Conservation (phyloP, 148 eudicot genomes). For the Mesembryanthemum crystallinum region DNA sequence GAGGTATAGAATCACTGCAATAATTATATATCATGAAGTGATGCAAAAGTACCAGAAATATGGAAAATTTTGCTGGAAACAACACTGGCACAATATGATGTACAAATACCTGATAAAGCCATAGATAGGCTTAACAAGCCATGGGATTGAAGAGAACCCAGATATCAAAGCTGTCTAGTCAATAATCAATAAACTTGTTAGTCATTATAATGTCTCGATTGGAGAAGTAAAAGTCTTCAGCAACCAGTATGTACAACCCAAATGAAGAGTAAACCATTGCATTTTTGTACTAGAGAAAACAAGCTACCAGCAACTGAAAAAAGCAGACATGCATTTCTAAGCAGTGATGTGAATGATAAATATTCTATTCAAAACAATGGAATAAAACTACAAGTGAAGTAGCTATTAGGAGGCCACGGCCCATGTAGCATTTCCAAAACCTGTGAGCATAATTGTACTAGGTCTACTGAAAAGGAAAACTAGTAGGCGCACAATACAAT, state of each 20-base stretch:
- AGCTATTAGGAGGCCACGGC: too few relatives aligned
- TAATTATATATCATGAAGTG: conserved; percentile 1
- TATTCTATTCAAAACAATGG: not conserved
- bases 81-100: not conserved
- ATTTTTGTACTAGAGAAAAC: not conserved
- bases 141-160: conserved; percentile 89
- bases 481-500: too few relatives aligned
- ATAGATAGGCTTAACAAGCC: conserved; percentile 97
- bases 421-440: too few relatives aligned
- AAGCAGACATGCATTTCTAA: not conserved
- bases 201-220: conserved; percentile 17
- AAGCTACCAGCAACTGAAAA: not conserved
- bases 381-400: not conserved
- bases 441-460: too few relatives aligned
- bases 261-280: not conserved
- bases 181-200: conserved; percentile 44
- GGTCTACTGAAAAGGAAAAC: too few relatives aligned
- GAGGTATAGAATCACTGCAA: conserved; percentile 87
- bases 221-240: not conserved
- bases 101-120: conserved; percentile 84
- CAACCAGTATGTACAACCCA: not conserved
- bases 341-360: not conserved
- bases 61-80: not conserved
- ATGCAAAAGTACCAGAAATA: conserved; percentile 6
- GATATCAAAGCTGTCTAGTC: conserved; percentile 96